Evolutionary conservation across 1,139 yeast genomes (phyloP).

Genomic region (Hanseniaspora gamundiae): DNA sequence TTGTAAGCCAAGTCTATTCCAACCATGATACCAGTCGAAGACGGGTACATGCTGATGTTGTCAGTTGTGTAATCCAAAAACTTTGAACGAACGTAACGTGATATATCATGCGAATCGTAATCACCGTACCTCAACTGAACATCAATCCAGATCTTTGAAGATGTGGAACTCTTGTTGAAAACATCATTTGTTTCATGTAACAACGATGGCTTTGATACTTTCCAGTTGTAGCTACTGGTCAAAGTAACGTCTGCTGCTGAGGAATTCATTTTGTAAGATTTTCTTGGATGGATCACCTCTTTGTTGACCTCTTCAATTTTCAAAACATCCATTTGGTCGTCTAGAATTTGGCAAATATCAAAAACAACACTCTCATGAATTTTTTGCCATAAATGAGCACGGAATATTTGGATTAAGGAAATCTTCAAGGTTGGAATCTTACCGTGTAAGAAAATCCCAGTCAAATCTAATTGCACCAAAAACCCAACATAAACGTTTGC

Average conservation of each 20-base stretch:
- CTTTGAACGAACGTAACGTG: slow-evolving; percentile 87
- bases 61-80: slow-evolving; percentile 89
- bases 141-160: slow-evolving; percentile 76
- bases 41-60: slow-evolving; percentile 74
- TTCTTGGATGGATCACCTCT: slow-evolving; percentile 91
- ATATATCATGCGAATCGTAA: slow-evolving; percentile 92
- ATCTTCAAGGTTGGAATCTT: slow-evolving; percentile 95
- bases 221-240: slow-evolving; percentile 71
- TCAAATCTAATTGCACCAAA: slow-evolving; percentile 86
- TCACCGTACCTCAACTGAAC: slow-evolving; percentile 94
- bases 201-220: slow-evolving; percentile 70
- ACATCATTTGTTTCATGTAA: slow-evolving; percentile 50
- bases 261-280: slow-evolving; percentile 93
- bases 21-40: slow-evolving; percentile 84
- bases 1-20: slow-evolving; percentile 92
- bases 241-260: slow-evolving; percentile 86
- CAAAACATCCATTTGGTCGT: slow-evolving; percentile 71
- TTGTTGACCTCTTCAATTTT: slow-evolving; percentile 82
- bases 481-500: slow-evolving; percentile 98
- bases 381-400: slow-evolving; percentile 99
- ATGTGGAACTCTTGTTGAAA: slow-evolving; percentile 30
- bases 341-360: slow-evolving; percentile 86
- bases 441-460: slow-evolving; percentile 95
- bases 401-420: slow-evolving; percentile 86
- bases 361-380: slow-evolving; percentile 93